These are phyloP conservation scores for Microbotryomycetes sp. DNA, from an alignment of 1,284 basidiomycete species.

Conservation along the genomic window DNA sequence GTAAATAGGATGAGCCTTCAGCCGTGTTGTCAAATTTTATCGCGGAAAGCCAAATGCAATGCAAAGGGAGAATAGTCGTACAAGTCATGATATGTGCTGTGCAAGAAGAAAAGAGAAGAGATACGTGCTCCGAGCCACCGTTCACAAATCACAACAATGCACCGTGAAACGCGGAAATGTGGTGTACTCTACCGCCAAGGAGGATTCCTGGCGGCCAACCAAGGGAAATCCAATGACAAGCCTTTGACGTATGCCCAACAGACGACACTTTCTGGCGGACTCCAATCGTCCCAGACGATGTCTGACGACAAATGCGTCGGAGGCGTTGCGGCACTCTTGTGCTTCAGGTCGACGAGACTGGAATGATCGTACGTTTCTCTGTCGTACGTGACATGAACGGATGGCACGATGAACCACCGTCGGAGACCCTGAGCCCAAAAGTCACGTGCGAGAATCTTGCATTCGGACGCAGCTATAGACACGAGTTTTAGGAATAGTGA, in stretches of 20 bases:
- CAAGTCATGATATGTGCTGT: too few species aligned
- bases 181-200: neutral
- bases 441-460: slow-evolving; percentile 26
- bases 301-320: neutral
- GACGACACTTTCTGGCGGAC: neutral
- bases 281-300: neutral
- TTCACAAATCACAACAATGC: too few species aligned
- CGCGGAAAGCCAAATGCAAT: too few species aligned
- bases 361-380: slow-evolving; percentile 12
- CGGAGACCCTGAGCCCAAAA: slow-evolving; percentile 24
- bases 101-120: too few species aligned
- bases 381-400: slow-evolving; percentile 23
- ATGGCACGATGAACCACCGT: slow-evolving; percentile 27
- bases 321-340: neutral
- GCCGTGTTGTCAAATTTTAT: too few species aligned
- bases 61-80: too few species aligned
- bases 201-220: neutral
- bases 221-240: neutral
- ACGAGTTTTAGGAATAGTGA: neutral
- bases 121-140: too few species aligned
- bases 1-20: neutral
- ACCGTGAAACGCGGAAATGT: too few species aligned
- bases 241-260: neutral
- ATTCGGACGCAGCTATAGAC: slow-evolving; percentile 24
- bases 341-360: slow-evolving; percentile 5